Evolutionary conservation across 495 filamentous ascomycete species (phyloP).

Genomic region (Glonium stellatum): DNA sequence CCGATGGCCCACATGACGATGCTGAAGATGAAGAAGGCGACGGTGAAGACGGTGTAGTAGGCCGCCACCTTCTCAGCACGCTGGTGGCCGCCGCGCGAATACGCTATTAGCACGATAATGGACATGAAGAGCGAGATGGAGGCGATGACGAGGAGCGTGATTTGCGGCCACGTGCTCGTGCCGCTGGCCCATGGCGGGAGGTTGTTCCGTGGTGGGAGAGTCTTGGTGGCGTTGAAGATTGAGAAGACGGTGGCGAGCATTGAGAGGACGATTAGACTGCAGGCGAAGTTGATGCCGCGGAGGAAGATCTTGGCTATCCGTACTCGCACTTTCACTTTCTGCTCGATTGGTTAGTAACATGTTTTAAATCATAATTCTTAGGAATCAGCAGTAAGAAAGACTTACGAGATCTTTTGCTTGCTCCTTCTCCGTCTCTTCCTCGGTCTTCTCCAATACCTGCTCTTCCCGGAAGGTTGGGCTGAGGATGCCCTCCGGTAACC

Average conservation of each 20-base stretch:
- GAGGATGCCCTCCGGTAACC: conserved; percentile 54
- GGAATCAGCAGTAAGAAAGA: conserved; percentile 1
- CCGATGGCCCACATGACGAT: conserved; percentile 88
- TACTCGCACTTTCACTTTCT: conserved; percentile 91
- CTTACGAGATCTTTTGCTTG: conserved; percentile 82
- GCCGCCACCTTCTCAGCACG: conserved; percentile 86
- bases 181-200: conserved; percentile 74
- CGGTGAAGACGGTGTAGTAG: conserved; percentile 88
- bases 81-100: conserved; percentile 81
- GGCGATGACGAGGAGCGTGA: conserved; percentile 67
- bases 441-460: conserved; percentile 70
- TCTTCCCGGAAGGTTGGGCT: conserved; percentile 89
- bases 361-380: no score
- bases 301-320: conserved; percentile 91
- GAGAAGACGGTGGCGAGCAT: conserved; percentile 77
- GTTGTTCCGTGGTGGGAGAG: conserved; percentile 64
- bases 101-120: conserved; percentile 72
- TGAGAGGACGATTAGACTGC: conserved; percentile 85
- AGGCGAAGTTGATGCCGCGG: conserved; percentile 89
- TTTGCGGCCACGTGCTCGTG: conserved; percentile 85
- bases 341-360: conserved; percentile 35
- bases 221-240: conserved; percentile 79
- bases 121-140: conserved; percentile 74
- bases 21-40: conserved; percentile 89
- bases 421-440: conserved; percentile 68